phyloP scores from a whole-genome alignment of 768 basidiomycete species.

The Lentinula sp. region DNA sequence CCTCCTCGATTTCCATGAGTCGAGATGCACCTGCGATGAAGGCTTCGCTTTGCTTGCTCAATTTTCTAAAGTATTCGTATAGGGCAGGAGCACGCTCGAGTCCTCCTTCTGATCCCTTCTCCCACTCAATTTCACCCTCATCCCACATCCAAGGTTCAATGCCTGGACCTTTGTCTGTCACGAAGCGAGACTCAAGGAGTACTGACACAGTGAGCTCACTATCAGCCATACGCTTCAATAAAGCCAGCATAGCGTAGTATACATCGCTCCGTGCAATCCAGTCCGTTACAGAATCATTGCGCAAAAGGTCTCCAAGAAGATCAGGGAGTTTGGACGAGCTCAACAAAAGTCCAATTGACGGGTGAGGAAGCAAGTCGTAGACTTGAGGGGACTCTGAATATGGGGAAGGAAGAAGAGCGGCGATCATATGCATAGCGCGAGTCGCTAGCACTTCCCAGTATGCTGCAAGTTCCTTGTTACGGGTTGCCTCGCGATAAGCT shows the following conservation, averaged over 20 bases:
- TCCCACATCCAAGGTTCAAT: conserved; percentile 44
- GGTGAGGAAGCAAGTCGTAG: conserved; percentile 47
- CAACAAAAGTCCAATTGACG: conserved; percentile 34
- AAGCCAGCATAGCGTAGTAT: conserved; percentile 42
- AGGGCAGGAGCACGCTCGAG: conserved; percentile 32
- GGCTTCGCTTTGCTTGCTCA: conserved; percentile 44
- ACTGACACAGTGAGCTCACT: conserved; percentile 43
- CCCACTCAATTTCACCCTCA: conserved; percentile 37
- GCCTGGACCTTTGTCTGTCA: conserved; percentile 30
- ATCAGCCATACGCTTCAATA: conserved; percentile 43
- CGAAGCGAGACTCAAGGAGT: conserved; percentile 34
- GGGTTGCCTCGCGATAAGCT: neutral
- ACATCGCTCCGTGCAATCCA: conserved; percentile 41
- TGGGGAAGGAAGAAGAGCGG: conserved; percentile 37
- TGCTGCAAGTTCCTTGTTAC: conserved; percentile 12
- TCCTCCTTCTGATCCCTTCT: conserved; percentile 17
- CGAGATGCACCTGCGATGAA: conserved; percentile 39
- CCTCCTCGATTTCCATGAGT: conserved; percentile 27
- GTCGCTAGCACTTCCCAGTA: conserved; percentile 35
- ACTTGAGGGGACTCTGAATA: conserved; percentile 33
- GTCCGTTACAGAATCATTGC: conserved; percentile 51
- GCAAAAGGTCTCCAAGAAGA: conserved; percentile 36
- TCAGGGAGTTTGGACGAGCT: conserved; percentile 40
- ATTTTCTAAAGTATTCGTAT: conserved; percentile 46
- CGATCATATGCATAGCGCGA: conserved; percentile 31